Conservation (phyloP, 805 yeast species). For the Vanderwaltozyma verrucispora region DNA sequence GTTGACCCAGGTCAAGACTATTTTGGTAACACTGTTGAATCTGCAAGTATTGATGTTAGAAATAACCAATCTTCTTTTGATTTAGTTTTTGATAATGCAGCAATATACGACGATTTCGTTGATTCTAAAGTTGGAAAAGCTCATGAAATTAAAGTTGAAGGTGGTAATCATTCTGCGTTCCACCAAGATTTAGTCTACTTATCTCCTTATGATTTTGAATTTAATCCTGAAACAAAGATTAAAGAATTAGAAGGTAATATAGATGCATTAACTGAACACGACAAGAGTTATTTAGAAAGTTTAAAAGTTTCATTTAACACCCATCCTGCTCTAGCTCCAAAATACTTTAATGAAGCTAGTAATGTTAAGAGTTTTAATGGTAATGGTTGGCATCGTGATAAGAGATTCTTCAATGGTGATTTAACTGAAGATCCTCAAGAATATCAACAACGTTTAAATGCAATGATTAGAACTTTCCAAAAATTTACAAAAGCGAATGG, state of each 20-base stretch:
- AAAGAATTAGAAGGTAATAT: constrained; percentile 14
- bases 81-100: constrained; percentile 14
- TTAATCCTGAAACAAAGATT: constrained; percentile 19
- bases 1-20: background rate
- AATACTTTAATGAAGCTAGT: constrained; percentile 29
- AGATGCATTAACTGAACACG: constrained; percentile 17
- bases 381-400: constrained; percentile 41
- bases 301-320: constrained; percentile 25
- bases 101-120: constrained; percentile 12
- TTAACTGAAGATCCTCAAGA: constrained; percentile 29
- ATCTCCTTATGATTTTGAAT: constrained; percentile 18
- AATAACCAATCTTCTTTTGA: constrained; percentile 3
- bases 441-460: constrained; percentile 27
- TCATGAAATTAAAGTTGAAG: constrained; percentile 9
- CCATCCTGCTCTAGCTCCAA: constrained; percentile 27
- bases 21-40: background rate
- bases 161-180: constrained; percentile 5
- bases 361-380: constrained; percentile 22
- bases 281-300: constrained; percentile 26
- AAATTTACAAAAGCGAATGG: constrained; percentile 37
- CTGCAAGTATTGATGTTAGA: background rate
- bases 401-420: constrained; percentile 41
- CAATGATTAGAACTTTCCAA: constrained; percentile 41
- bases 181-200: constrained; percentile 11
- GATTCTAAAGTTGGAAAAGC: constrained; percentile 4